A percentile compares a stretch with the other conserved stretches of the same genome.
phyloP scores from a whole-genome alignment of 2,329 filamentous ascomycete genomes.

The Amesomyces nigricolor region DNA sequence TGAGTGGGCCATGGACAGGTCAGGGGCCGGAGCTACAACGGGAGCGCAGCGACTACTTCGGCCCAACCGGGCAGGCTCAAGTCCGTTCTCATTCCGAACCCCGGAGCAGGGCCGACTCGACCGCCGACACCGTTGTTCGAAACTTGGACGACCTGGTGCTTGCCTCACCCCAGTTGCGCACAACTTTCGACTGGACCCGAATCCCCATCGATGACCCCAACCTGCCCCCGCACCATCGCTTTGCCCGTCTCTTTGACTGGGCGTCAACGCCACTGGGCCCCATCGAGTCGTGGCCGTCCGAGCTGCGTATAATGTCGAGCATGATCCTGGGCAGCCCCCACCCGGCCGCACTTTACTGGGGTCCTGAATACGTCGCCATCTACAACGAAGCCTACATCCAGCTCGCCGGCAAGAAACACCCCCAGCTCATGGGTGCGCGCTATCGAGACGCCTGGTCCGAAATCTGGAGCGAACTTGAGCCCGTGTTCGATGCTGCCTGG shows the following conservation, averaged over 20 bases:
- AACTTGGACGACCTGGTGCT: conserved; percentile 28
- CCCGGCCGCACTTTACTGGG: conserved; percentile 76
- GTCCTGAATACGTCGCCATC: conserved; percentile 61
- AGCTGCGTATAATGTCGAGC: conserved; percentile 73
- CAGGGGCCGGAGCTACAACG: conserved; percentile 31
- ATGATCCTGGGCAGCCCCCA: conserved; percentile 75
- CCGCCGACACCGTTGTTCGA: conserved; percentile 21
- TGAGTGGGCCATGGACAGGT: conserved; percentile 34
- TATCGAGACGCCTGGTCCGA: conserved; percentile 67
- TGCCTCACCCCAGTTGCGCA: conserved; percentile 30
- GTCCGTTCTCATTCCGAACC: conserved; percentile 26
- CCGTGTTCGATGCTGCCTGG: conserved; percentile 62
- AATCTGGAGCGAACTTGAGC: conserved; percentile 66
- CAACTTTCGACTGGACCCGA: conserved; percentile 77
- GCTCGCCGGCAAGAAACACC: conserved; percentile 72
- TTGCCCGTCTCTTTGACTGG: conserved; percentile 70
- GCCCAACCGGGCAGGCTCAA: conserved; percentile 26
- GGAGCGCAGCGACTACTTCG: conserved; percentile 37
- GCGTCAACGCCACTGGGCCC: conserved; percentile 65
- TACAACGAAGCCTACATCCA: conserved; percentile 69
- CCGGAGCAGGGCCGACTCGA: conserved; percentile 20
- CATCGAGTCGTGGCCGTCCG: conserved; percentile 66
- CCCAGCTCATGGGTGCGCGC: conserved; percentile 64
- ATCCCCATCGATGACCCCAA: conserved; percentile 54
- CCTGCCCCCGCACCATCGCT: conserved; percentile 65